Percentiles rank a stretch among this genome's conserved stretches.
Conservation (phyloP, 1,139 yeast species). For the Magnusiomyces fungicola region DNA sequence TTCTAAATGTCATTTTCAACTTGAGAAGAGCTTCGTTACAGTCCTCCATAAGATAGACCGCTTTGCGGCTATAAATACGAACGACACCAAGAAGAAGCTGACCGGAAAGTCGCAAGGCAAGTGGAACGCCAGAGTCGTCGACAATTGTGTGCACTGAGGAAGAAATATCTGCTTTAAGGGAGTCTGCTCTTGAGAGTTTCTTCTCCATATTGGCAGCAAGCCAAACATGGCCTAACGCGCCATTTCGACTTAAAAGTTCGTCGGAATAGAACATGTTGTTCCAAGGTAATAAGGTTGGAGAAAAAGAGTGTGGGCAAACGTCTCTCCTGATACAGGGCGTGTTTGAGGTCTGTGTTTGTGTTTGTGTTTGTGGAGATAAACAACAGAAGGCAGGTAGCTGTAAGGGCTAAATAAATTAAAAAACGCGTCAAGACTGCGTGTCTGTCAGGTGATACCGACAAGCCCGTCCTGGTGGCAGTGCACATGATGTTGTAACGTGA, state of each 20-base stretch:
- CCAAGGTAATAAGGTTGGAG: no score
- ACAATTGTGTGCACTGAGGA: constrained; percentile 57
- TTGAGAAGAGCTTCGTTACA: constrained; percentile 70
- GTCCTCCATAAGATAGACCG: constrained; percentile 77
- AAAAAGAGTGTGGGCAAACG: no score
- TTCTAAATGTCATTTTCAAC: constrained; percentile 64
- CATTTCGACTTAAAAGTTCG: constrained; percentile 52
- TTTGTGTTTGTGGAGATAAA: no score
- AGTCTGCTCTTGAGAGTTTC: constrained; percentile 69
- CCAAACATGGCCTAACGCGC: constrained; percentile 90
- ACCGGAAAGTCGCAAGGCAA: constrained; percentile 81
- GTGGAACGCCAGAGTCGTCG: constrained; percentile 36
- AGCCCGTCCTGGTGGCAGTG: no score
- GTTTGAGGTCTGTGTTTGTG: no score
- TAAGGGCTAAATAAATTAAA: no score
- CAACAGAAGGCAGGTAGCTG: no score
- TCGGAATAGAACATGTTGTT: constrained; percentile 38
- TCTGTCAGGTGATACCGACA: no score
- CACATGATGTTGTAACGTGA: no score
- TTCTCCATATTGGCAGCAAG: constrained; percentile 84
- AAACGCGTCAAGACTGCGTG: no score
- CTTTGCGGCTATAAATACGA: constrained; percentile 78
- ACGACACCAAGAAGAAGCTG: constrained; percentile 85
- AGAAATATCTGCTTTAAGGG: constrained; percentile 62
- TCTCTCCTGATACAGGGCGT: no score